These are phyloP conservation scores for Iris pallida DNA, from an alignment of 116 monocot genomes.

Conservation along the genomic window DNA sequence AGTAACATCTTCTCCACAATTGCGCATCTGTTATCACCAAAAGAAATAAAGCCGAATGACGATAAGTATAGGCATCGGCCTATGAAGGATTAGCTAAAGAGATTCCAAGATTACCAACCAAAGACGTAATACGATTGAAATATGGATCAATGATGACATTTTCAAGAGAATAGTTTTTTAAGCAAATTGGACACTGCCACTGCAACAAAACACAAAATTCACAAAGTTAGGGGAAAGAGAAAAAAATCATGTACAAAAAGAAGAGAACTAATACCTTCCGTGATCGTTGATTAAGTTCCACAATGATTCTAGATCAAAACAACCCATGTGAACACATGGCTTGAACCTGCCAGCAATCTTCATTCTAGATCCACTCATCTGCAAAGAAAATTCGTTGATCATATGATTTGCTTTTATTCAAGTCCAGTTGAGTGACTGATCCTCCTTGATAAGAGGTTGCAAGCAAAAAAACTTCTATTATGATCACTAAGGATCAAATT, in stretches of 20 bases:
- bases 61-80: neutral
- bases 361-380: slow-evolving; percentile 99
- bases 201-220: slow-evolving; percentile 28
- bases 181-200: slow-evolving; percentile 99
- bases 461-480: no score
- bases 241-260: neutral
- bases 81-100: neutral
- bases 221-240: slow-evolving; percentile 2
- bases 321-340: slow-evolving; percentile 93
- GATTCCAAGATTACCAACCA: slow-evolving; percentile 39
- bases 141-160: slow-evolving; percentile 91
- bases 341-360: slow-evolving; percentile 87
- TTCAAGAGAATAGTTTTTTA: slow-evolving; percentile 87
- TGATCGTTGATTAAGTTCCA: slow-evolving; percentile 91
- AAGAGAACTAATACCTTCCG: slow-evolving; percentile 52
- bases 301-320: slow-evolving; percentile 96
- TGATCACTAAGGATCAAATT: no score
- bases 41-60: slow-evolving; percentile 4
- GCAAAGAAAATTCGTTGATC: slow-evolving; percentile 9
- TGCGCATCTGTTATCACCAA: slow-evolving; percentile 35
- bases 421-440: no score
- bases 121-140: slow-evolving; percentile 84
- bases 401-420: no score
- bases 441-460: no score
- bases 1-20: slow-evolving; percentile 85